phyloP scores from a whole-genome alignment of 2,329 filamentous ascomycete genomes.

The Sordariomycetes sp. region DNA sequence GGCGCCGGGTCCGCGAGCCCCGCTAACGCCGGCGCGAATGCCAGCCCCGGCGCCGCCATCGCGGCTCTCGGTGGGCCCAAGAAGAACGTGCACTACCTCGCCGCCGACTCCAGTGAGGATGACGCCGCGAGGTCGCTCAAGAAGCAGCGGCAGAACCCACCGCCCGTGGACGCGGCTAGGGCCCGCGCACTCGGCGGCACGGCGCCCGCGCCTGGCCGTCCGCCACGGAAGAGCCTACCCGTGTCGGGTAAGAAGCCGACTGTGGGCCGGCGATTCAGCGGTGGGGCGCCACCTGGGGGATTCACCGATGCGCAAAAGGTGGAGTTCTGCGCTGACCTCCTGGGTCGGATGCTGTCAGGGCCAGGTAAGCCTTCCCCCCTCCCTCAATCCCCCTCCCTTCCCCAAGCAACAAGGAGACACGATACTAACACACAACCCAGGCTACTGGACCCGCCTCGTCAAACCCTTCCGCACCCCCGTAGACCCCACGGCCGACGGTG shows the following conservation, averaged over 20 bases:
- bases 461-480: conserved; percentile 49
- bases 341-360: conserved; percentile 47
- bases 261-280: conserved; percentile 5
- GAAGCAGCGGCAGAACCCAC: background rate
- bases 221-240: background rate
- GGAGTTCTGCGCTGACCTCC: conserved; percentile 42
- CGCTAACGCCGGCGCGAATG: background rate
- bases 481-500: conserved; percentile 39
- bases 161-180: background rate
- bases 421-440: conserved; percentile 17
- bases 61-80: conserved; percentile 12
- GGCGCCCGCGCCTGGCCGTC: background rate
- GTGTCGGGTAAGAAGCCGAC: conserved; percentile 14
- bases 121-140: conserved; percentile 12
- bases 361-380: conserved; percentile 34
- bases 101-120: conserved; percentile 20
- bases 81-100: conserved; percentile 36
- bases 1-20: conserved; percentile 13
- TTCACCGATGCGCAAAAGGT: conserved; percentile 23
- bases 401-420: background rate
- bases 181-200: background rate
- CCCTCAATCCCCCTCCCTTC: background rate
- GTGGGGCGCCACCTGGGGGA: background rate
- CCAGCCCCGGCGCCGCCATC: conserved; percentile 5
- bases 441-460: conserved; percentile 54